Conservation (phyloP, 164 flowering plant genomes). For the Sextonia rubra region DNA sequence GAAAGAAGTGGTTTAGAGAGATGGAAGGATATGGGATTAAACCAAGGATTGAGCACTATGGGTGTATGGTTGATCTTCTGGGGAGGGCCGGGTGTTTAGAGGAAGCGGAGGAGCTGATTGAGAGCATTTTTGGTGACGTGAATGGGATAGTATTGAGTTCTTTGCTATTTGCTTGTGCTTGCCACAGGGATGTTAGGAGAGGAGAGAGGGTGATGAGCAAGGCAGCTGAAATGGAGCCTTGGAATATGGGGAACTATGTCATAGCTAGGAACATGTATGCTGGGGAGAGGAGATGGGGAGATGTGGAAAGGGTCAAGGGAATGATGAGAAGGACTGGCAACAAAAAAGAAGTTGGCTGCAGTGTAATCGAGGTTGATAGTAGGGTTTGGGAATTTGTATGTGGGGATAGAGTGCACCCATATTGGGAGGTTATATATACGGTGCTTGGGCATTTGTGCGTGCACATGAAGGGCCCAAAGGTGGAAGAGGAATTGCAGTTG, state of each 20-base stretch:
- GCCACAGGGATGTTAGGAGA: conserved; percentile 38
- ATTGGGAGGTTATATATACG: conserved; percentile 27
- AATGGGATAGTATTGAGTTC: conserved; percentile 73
- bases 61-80: conserved; percentile 69
- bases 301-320: conserved; percentile 48
- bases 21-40: conserved; percentile 42
- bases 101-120: conserved; percentile 63
- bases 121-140: conserved; percentile 55
- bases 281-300: conserved; percentile 60
- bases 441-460: conserved; percentile 32
- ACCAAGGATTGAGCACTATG: conserved; percentile 67
- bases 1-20: conserved; percentile 54
- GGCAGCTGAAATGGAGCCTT: conserved; percentile 38
- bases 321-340: conserved; percentile 48
- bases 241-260: conserved; percentile 59
- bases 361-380: conserved; percentile 51
- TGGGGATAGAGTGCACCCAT: conserved; percentile 48
- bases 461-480: conserved; percentile 36
- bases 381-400: conserved; percentile 55
- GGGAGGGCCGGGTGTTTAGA: conserved; percentile 76
- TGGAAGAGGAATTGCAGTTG: background rate
- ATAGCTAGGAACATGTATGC: conserved; percentile 71
- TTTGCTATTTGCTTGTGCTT: conserved; percentile 58
- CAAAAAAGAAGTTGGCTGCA: conserved; percentile 66
- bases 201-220: conserved; percentile 48